Base-by-base conservation (phyloP, 768 basidiomycete genomes). In the Trametopsis cervina region DNA sequence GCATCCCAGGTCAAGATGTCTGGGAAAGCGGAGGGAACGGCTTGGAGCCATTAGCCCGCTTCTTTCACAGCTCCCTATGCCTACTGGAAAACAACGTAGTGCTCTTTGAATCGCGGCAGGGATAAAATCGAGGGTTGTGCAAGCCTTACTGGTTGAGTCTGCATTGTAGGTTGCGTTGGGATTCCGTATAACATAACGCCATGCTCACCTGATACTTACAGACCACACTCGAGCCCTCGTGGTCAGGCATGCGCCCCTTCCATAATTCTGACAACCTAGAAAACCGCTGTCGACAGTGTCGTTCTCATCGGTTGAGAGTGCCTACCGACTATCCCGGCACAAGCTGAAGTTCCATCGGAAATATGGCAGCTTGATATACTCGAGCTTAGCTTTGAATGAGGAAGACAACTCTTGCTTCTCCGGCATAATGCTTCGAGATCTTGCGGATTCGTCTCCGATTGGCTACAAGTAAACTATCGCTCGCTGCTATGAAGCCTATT, bases 311-410 rank as follows among this genome's bases (percentile, higher is more conserved):
- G 46, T 4, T 40, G 7, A 47, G 4, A 23, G 4, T 17, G n/a
- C 17, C 33, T 4, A 41, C 21, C 46, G 33, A 4, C 4, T 24
- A 9, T 37, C 20, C 35, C 46, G 33, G 46, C 37, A 5, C 46
- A 23, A n/a, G n/a, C 17, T 37, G 45, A 46, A 5, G 11, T 37
- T 35, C 46, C 46, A 40, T 47, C 38, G 46, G 46, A 47, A 47
- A 26, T 39, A 36, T 38, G 46, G 13, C 17, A 40, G 29, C 29
- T 33, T 15, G n/a, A n/a, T n/a, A n/a, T n/a, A n/a, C n/a, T n/a
- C n/a, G n/a, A n/a, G n/a, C n/a, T n/a, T n/a, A n/a, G n/a, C n/a
- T n/a, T n/a, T n/a, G n/a, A n/a, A n/a, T n/a, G n/a, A n/a, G n/a
- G n/a, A n/a, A n/a, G n/a, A n/a, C n/a, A n/a, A n/a, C n/a, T n/a